phyloP scores from a whole-genome alignment of 306 rosid genomes.

The Ziziphus jujuba region DNA sequence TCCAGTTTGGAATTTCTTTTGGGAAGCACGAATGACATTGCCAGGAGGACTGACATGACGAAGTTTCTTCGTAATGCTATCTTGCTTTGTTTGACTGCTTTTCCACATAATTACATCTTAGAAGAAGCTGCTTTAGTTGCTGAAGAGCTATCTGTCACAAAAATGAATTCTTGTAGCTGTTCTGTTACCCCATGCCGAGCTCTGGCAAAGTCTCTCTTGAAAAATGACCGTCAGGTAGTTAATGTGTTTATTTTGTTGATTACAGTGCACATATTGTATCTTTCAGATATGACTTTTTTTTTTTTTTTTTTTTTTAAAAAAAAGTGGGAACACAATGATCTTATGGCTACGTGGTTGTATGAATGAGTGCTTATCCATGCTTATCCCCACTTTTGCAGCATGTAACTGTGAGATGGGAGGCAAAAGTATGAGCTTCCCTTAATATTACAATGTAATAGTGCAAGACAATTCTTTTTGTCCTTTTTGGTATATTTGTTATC shows the following conservation, averaged over 20 bases:
- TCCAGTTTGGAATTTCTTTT: constrained; percentile 63
- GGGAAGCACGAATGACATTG: constrained; percentile 33
- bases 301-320: not conserved
- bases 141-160: constrained; percentile 68
- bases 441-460: too few relatives aligned
- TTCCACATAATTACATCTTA: constrained; percentile 74
- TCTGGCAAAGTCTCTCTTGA: constrained; percentile 78
- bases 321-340: too few relatives aligned
- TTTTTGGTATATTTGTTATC: too few relatives aligned
- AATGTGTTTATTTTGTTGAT: constrained; percentile 4
- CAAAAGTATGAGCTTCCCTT: too few relatives aligned
- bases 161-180: constrained; percentile 49
- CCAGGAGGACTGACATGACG: constrained; percentile 60
- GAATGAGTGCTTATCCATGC: too few relatives aligned
- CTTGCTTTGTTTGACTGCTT: constrained; percentile 71
- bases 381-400: too few relatives aligned
- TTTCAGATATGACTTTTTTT: not conserved
- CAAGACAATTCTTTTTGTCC: too few relatives aligned
- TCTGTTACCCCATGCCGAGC: constrained; percentile 77
- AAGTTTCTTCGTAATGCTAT: constrained; percentile 71
- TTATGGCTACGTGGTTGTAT: too few relatives aligned
- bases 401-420: too few relatives aligned
- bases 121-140: constrained; percentile 86
- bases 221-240: constrained; percentile 84
- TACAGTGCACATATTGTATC: not conserved